These are phyloP conservation scores for Boletus smithii DNA, from an alignment of 1,284 basidiomycete species.

Conservation along the genomic window DNA sequence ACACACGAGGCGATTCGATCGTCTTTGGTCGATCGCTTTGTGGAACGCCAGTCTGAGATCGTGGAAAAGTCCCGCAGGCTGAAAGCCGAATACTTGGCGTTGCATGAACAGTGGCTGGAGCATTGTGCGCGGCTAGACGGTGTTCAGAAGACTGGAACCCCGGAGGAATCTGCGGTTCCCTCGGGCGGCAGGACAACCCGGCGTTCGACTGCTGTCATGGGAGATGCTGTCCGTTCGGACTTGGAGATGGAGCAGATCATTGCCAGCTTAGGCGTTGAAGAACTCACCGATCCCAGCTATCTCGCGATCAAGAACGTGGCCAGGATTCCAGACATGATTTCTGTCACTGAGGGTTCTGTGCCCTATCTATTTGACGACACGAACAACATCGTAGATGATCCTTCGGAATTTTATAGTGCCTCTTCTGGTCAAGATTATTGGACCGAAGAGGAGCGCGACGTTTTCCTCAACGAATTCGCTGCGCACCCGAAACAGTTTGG, in stretches of 20 bases:
- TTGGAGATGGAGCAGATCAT: slow-evolving; percentile 97
- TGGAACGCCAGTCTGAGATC: slow-evolving; percentile 47
- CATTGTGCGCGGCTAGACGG: slow-evolving; percentile 69
- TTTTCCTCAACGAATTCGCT: slow-evolving; percentile 81
- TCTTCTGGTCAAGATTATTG: slow-evolving; percentile 74
- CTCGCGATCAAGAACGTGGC: slow-evolving; percentile 89
- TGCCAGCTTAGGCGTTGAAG: slow-evolving; percentile 87
- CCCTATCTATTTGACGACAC: slow-evolving; percentile 79
- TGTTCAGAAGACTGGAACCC: slow-evolving; percentile 28
- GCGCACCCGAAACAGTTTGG: slow-evolving; percentile 93
- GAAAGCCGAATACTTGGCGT: slow-evolving; percentile 61
- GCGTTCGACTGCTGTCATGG: slow-evolving; percentile 66
- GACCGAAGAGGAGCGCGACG: slow-evolving; percentile 82
- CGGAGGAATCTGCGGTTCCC: slow-evolving; percentile 44
- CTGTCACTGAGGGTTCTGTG: slow-evolving; percentile 59
- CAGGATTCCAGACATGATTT: slow-evolving; percentile 88
- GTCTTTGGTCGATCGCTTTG: slow-evolving; percentile 52
- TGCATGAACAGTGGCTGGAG: slow-evolving; percentile 69
- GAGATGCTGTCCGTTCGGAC: slow-evolving; percentile 91
- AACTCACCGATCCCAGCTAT: slow-evolving; percentile 86
- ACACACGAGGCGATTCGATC: slow-evolving; percentile 42
- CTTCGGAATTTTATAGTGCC: slow-evolving; percentile 74
- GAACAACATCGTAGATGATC: slow-evolving; percentile 78
- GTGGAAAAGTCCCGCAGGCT: slow-evolving; percentile 56
- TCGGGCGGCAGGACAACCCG: slow-evolving; percentile 64